Evolutionary conservation across 805 yeast species (phyloP).

Genomic region (Starmerella bombi): DNA sequence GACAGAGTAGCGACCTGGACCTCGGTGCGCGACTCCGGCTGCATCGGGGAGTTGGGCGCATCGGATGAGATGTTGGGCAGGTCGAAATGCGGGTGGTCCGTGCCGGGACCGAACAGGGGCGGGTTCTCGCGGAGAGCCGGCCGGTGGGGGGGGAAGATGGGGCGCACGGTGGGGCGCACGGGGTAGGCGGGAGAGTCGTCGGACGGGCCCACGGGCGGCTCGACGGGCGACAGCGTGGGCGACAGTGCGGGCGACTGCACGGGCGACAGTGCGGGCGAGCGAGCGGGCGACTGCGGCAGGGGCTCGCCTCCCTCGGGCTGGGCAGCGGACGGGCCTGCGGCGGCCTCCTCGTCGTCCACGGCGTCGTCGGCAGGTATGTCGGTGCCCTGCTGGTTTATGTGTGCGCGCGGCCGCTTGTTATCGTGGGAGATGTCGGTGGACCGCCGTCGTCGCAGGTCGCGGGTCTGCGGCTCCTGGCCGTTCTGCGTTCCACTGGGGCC

Average conservation of each 20-base stretch:
- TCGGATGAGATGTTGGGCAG: not conserved
- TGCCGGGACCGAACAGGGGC: not conserved
- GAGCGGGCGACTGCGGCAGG: not conserved
- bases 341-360: not conserved
- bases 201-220: not conserved
- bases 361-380: not conserved
- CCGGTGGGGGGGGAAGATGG: not conserved
- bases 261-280: not conserved
- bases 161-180: not conserved
- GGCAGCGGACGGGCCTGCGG: not conserved
- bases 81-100: not conserved
- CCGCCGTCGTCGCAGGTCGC: conserved; percentile 5
- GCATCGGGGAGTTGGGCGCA: not conserved
- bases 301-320: not conserved
- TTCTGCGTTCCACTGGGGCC: not conserved
- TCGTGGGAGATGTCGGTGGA: conserved; percentile 4
- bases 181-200: not conserved
- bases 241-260: not conserved
- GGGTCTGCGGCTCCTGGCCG: not conserved
- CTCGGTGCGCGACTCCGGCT: not conserved
- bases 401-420: conserved; percentile 6
- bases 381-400: not conserved
- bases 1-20: conserved; percentile 3
- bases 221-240: not conserved
- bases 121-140: not conserved